Conservation (phyloP, 2,329 filamentous ascomycete species). For the Exophiala aquamarina region DNA sequence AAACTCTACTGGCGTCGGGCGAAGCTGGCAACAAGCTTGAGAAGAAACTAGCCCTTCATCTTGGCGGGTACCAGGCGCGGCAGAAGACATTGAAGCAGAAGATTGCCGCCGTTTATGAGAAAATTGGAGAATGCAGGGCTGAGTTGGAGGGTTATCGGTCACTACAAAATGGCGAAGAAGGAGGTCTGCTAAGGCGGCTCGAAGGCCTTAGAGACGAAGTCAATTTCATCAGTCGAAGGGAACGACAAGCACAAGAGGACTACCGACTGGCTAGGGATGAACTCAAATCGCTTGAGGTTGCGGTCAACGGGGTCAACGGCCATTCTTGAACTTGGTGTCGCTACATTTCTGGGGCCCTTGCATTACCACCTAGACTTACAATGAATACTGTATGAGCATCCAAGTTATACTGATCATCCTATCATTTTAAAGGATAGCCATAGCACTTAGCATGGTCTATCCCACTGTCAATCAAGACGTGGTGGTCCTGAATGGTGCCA, state of each 20-base stretch:
- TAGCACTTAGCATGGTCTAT: no score
- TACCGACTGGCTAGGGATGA: conserved; percentile 78
- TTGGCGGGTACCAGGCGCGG: conserved; percentile 87
- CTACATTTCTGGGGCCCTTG: no score
- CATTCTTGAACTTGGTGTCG: conserved; percentile 6
- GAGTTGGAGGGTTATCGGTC: conserved; percentile 74
- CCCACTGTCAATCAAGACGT: no score
- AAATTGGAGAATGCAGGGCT: conserved; percentile 69
- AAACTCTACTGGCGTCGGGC: conserved; percentile 70
- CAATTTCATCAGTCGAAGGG: conserved; percentile 72
- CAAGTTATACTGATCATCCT: no score
- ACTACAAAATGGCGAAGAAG: conserved; percentile 76
- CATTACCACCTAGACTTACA: no score
- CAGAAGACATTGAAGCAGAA: conserved; percentile 78
- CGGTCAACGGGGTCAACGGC: conserved; percentile 10
- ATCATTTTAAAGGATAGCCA: no score
- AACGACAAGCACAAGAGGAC: conserved; percentile 86
- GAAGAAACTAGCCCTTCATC: conserved; percentile 84
- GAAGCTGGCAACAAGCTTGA: conserved; percentile 83
- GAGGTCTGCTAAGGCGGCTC: conserved; percentile 69
- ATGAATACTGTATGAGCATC: no score
- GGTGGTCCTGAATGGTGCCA: no score
- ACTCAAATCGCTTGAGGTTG: conserved; percentile 58
- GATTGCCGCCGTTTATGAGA: conserved; percentile 71
- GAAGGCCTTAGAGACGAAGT: conserved; percentile 81